A percentile compares a stretch with the other conserved stretches of the same genome.
Conservation (phyloP, 768 basidiomycete genomes). For the Calocera cornea region DNA sequence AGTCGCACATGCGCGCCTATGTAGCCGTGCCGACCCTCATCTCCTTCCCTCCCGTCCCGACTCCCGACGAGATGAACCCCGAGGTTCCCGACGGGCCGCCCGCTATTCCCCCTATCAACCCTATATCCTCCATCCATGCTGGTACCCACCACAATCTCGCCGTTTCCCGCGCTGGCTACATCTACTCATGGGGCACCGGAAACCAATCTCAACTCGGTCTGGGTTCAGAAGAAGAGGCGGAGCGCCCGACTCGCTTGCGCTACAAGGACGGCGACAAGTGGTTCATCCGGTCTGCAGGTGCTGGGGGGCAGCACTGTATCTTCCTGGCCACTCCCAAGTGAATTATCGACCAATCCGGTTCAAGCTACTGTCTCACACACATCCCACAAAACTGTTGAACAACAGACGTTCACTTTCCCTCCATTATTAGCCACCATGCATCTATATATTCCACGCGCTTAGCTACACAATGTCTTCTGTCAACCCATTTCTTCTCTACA, state of each 20-base stretch:
- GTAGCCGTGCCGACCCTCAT: constrained; percentile 15
- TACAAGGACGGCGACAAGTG: constrained; percentile 7
- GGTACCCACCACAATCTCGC: constrained; percentile 30
- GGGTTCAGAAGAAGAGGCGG: constrained; percentile 24
- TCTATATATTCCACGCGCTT: too few species aligned
- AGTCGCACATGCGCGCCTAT: neutral
- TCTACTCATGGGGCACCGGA: constrained; percentile 31
- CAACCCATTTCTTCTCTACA: neutral
- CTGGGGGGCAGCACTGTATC: constrained; percentile 28
- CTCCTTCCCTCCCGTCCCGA: constrained; percentile 26
- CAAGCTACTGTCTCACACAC: neutral
- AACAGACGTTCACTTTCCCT: neutral
- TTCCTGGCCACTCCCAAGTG: constrained; percentile 11
- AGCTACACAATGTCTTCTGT: too few species aligned
- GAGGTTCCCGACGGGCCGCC: constrained; percentile 19
- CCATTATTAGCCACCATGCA: too few species aligned
- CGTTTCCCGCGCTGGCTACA: constrained; percentile 26
- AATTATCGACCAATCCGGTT: neutral
- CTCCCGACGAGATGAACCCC: constrained; percentile 22
- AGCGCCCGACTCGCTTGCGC: constrained; percentile 20
- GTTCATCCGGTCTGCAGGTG: neutral
- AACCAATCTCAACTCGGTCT: constrained; percentile 27
- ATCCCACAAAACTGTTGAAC: neutral
- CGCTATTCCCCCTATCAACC: constrained; percentile 18
- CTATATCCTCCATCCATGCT: constrained; percentile 26